Evolutionary conservation across 345 rosid species (phyloP), one percentile per base, ranked within the genome.

Genomic region (Bruguiera gymnorhiza): DNA sequence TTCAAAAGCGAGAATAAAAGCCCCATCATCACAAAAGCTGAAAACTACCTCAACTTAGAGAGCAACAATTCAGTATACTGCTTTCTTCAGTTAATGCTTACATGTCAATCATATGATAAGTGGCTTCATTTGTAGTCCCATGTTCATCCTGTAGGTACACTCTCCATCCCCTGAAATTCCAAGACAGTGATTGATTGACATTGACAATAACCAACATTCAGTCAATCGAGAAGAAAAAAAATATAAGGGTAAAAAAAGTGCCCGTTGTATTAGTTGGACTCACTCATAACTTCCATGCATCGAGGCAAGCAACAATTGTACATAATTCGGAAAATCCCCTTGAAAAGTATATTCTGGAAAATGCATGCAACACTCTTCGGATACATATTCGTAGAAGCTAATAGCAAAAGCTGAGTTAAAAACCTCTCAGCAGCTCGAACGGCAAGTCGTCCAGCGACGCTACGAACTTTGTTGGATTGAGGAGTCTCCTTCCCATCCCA

Each of bases 131-230:
- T 51, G 98, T 83, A 66, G 98, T 86, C 26, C 96, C 89, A 75
- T 91, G 92, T 71, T 93, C 98, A 83, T 93, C 92, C 71, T 81
- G 87, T 31, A 93, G 85, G 82, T 89, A 93, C 65, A 93, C 96
- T 67, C 97, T 88, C 91, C 88, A 88, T 55, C 98, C 96, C 80
- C 97, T 93, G 71, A 43, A 32, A 80, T 75, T 73, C 11, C 5
- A 18, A 62, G 74, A 56, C 32, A 8, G 11, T 29, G 7, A 69
- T 77, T 15, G 50, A 43, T 0, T 13, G 19, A 4, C 2, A 43
- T 11, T 43, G 50, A 15, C 4, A 3, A 13, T 3, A 43, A 3
- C 6, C 50, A 13, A 43, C 1, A 13, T 43, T 43, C 50, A 43
- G 13, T 43, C 50, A 43, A 3, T 15, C 1, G 1, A 43, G 13